Evolutionary conservation across 306 rosid species (phyloP).

Genomic region (Neltuma alba): DNA sequence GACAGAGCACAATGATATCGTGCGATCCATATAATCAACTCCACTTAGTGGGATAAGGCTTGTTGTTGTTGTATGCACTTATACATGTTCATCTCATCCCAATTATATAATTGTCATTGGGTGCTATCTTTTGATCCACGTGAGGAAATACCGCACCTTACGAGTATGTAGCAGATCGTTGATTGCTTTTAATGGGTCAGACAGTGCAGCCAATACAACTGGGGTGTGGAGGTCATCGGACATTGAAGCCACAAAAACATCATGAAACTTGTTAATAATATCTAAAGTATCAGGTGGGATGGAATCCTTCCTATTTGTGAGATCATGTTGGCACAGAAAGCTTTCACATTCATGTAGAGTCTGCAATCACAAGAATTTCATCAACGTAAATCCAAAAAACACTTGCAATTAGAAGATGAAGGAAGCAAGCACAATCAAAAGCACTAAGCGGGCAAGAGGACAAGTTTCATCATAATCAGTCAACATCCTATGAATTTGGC

Average conservation of each 20-base stretch:
- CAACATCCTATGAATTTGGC: conserved; percentile 24
- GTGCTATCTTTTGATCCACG: conserved; percentile 1
- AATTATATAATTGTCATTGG: background rate
- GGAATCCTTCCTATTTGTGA: conserved; percentile 54
- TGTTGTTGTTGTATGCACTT: too few relatives aligned
- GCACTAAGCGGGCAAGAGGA: conserved; percentile 1
- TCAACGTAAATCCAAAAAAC: conserved; percentile 28
- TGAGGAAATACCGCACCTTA: conserved; percentile 54
- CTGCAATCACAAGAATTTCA: conserved; percentile 54
- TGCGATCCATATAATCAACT: too few relatives aligned
- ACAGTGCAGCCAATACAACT: conserved; percentile 76
- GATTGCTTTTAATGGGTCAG: conserved; percentile 83
- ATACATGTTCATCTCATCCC: conserved; percentile 8
- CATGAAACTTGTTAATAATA: conserved; percentile 55
- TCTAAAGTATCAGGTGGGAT: conserved; percentile 56
- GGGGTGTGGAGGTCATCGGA: conserved; percentile 93
- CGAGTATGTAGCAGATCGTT: conserved; percentile 91
- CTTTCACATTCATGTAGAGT: conserved; percentile 80
- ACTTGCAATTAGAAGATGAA: conserved; percentile 7
- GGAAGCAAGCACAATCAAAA: conserved; percentile 4
- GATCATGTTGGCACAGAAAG: conserved; percentile 65
- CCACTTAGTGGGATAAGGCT: too few relatives aligned
- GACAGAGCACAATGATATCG: too few relatives aligned
- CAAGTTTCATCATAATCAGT: background rate
- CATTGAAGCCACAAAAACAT: conserved; percentile 74